phyloP scores from a whole-genome alignment of 768 basidiomycete species.

The Boletus pseudo-olivaceus region DNA sequence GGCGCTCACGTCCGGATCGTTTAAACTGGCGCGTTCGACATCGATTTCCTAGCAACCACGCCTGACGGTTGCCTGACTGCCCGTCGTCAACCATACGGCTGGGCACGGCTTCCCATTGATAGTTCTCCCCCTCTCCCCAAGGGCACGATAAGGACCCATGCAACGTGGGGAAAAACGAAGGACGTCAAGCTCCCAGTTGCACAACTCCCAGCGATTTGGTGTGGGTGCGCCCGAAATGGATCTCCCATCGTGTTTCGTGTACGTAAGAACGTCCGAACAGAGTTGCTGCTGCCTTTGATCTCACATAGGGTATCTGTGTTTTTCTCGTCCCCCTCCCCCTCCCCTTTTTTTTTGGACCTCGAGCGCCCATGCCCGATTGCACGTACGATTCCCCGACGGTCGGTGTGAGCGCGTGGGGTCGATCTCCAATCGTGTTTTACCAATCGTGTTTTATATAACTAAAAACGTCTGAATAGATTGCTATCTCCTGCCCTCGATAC shows the following conservation, averaged over 20 bases:
- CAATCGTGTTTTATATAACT: background rate
- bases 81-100: conserved; percentile 1
- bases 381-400: conserved; percentile 2
- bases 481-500: conserved; percentile 1
- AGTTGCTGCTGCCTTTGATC: background rate
- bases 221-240: conserved; percentile 1
- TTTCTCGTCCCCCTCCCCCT: background rate
- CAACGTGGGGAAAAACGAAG: conserved; percentile 17
- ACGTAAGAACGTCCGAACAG: background rate
- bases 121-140: background rate
- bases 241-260: background rate
- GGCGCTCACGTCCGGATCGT: background rate
- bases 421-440: background rate
- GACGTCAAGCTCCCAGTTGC: background rate
- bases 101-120: background rate
- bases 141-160: conserved; percentile 5
- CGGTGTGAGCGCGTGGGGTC: background rate
- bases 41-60: background rate
- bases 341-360: background rate
- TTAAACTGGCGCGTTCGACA: background rate
- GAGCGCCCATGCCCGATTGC: background rate
- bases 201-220: conserved; percentile 4
- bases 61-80: background rate
- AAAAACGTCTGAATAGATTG: background rate
- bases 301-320: background rate